phyloP scores from a whole-genome alignment of 352 stramenopile genomes.

The Pythium apleroticum region DNA sequence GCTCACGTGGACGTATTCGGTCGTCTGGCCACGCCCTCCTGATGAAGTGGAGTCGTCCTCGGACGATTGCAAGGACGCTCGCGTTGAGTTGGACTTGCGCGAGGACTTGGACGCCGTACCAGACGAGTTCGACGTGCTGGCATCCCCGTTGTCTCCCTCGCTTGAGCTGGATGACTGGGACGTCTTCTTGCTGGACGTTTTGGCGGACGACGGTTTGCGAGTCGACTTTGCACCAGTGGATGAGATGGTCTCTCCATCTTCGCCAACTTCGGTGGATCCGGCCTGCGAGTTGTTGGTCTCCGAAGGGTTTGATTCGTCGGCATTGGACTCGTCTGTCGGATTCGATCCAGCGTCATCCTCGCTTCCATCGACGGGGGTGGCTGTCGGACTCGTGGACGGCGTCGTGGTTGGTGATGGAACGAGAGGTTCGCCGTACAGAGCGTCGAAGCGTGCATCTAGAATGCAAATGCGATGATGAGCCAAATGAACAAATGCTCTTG shows the following conservation, averaged over 20 bases:
- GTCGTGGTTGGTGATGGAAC: neutral
- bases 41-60: neutral
- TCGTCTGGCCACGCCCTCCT: neutral
- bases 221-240: neutral
- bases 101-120: neutral
- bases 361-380: neutral
- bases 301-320: neutral
- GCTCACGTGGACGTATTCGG: neutral
- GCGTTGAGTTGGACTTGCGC: neutral
- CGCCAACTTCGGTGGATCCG: neutral
- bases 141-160: neutral
- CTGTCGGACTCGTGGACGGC: neutral
- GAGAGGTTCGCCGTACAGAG: neutral
- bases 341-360: neutral
- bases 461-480: neutral
- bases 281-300: neutral
- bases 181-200: neutral
- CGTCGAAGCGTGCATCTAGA: neutral
- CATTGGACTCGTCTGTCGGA: neutral
- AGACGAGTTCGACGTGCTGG: neutral
- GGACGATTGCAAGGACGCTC: neutral
- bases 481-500: neutral
- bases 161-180: neutral
- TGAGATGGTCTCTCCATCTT: neutral
- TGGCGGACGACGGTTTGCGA: neutral